phyloP scores from a whole-genome alignment of 768 basidiomycete genomes.

The Panaeolus cyanescens region DNA sequence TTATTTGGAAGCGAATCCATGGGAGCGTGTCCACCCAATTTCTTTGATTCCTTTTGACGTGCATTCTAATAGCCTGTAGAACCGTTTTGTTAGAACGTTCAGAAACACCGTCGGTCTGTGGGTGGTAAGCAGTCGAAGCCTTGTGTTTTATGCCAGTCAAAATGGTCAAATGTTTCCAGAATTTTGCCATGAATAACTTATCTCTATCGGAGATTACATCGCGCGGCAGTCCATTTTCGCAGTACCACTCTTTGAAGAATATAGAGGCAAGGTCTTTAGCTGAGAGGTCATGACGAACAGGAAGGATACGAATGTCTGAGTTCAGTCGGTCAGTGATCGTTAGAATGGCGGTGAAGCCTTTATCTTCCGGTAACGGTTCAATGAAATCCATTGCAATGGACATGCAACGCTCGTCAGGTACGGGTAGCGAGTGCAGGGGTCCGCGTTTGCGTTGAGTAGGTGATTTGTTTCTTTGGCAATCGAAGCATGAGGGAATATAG shows the following conservation, averaged over 20 bases:
- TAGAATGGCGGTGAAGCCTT: constrained; percentile 23
- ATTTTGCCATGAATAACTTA: constrained; percentile 5
- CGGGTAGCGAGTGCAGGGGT: constrained; percentile 15
- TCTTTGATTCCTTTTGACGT: constrained; percentile 14
- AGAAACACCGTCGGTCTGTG: constrained; percentile 10
- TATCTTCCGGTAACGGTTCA: constrained; percentile 29
- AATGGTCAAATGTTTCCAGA: constrained; percentile 4
- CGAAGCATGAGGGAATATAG: constrained; percentile 32
- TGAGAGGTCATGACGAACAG: neutral
- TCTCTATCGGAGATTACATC: constrained; percentile 9
- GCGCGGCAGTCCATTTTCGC: constrained; percentile 26
- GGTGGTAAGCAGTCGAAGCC: constrained; percentile 9
- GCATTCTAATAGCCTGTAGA: constrained; percentile 1
- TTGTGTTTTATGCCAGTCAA: constrained; percentile 1
- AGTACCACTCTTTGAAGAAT: constrained; percentile 26
- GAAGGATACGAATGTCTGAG: constrained; percentile 7
- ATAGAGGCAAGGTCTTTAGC: constrained; percentile 19
- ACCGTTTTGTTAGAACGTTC: constrained; percentile 12
- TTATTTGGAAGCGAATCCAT: constrained; percentile 23
- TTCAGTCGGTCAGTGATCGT: constrained; percentile 24
- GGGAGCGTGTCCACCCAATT: constrained; percentile 25
- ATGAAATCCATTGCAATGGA: constrained; percentile 30
- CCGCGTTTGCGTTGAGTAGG: constrained; percentile 24
- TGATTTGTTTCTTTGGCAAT: constrained; percentile 39
- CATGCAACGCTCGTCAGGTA: constrained; percentile 8